Conservation (phyloP, 768 basidiomycete genomes). For the Pleurotus cornucopiae region DNA sequence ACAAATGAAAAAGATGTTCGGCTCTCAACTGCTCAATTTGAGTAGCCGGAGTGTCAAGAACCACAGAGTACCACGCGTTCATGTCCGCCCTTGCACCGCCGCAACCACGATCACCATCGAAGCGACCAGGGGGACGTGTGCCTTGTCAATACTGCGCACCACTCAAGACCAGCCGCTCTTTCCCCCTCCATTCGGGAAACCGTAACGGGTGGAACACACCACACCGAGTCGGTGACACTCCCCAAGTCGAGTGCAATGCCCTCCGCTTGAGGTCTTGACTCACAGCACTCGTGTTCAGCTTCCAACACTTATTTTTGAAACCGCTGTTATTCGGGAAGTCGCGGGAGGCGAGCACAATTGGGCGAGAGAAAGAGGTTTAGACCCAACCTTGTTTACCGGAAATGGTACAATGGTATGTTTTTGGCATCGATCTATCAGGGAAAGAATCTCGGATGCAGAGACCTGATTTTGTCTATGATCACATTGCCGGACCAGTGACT, state of each 20-base stretch:
- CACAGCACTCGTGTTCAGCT: too few species aligned
- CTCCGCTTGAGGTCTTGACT: too few species aligned
- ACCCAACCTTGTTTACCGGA: neutral
- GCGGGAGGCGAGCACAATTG: neutral
- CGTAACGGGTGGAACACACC: too few species aligned
- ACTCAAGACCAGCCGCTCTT: neutral
- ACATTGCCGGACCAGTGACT: neutral
- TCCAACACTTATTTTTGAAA: too few species aligned
- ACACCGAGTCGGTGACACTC: too few species aligned
- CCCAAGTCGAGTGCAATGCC: too few species aligned
- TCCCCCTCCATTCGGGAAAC: neutral
- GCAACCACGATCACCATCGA: neutral
- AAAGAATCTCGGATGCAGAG: neutral
- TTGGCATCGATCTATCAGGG: neutral
- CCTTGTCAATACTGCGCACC: neutral
- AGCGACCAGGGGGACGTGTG: neutral
- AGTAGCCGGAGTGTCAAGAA: slow-evolving; percentile 1
- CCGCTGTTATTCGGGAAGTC: neutral
- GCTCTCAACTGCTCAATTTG: neutral
- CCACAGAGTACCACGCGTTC: neutral
- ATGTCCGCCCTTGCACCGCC: slow-evolving; percentile 3
- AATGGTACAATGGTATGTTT: neutral
- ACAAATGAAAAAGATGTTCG: neutral
- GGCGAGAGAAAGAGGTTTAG: neutral
- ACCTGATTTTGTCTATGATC: neutral